These are phyloP conservation scores for Aaosphaeria arxii DNA, from an alignment of 2,329 filamentous ascomycete species.

Conservation along the genomic window DNA sequence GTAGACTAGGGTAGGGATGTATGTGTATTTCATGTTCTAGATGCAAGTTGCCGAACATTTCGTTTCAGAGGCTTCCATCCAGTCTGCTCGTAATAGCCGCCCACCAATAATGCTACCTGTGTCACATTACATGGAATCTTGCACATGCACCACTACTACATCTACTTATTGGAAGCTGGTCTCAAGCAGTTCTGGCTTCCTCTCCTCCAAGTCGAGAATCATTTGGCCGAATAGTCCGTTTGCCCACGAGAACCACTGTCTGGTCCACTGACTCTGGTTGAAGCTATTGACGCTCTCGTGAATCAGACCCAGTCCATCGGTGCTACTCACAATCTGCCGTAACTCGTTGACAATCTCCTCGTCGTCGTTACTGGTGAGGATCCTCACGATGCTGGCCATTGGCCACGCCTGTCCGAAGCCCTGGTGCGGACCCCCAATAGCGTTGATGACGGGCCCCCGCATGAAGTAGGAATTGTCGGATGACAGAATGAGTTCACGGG, in stretches of 20 bases:
- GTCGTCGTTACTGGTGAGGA: constrained; percentile 49
- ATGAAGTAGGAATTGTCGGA: constrained; percentile 50
- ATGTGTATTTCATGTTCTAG: too few species aligned
- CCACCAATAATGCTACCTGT: too few species aligned
- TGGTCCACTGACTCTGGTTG: constrained; percentile 45
- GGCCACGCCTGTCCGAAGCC: constrained; percentile 50
- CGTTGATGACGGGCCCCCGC: constrained; percentile 47
- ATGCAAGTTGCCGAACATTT: too few species aligned
- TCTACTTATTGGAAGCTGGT: constrained; percentile 42
- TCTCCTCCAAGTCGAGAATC: constrained; percentile 44
- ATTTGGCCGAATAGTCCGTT: constrained; percentile 52
- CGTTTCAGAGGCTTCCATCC: too few species aligned
- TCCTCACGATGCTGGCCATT: constrained; percentile 51
- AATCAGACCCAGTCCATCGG: constrained; percentile 48
- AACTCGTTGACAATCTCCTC: constrained; percentile 46
- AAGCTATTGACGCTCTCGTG: constrained; percentile 53
- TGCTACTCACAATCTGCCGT: constrained; percentile 45
- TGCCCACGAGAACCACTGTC: constrained; percentile 53
- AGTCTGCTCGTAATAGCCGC: too few species aligned
- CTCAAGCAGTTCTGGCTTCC: constrained; percentile 43
- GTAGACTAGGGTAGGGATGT: too few species aligned
- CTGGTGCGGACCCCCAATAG: constrained; percentile 48
- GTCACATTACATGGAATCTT: too few species aligned
- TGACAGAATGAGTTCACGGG: constrained; percentile 44
- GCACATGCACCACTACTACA: too few species aligned